phyloP scores from a whole-genome alignment of 257 asterid species.

The Salvia splendens region DNA sequence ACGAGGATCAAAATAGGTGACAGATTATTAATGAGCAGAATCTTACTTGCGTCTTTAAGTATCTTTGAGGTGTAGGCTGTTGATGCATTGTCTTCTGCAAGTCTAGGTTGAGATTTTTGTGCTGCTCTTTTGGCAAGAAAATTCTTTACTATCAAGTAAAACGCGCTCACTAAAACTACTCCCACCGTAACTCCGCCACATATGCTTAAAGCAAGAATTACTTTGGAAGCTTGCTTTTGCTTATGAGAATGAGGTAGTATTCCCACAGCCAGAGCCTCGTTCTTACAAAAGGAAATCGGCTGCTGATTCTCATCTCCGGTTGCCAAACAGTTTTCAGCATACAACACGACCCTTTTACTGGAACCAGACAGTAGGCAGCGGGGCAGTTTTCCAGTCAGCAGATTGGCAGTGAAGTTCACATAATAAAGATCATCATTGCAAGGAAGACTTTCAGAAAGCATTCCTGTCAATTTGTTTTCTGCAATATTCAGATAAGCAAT shows the following conservation, averaged over 20 bases:
- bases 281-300: conserved; percentile 64
- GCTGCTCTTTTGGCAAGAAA: conserved; percentile 44
- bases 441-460: conserved; percentile 56
- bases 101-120: conserved; percentile 40
- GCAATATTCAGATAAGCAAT: conserved; percentile 57
- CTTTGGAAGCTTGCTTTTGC: conserved; percentile 43
- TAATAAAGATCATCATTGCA: conserved; percentile 56
- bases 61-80: conserved; percentile 65
- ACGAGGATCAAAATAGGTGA: not conserved
- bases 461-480: conserved; percentile 71
- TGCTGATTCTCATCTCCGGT: conserved; percentile 53
- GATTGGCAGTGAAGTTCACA: conserved; percentile 72
- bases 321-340: conserved; percentile 61
- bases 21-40: not conserved
- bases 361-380: conserved; percentile 50
- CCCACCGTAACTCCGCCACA: conserved; percentile 57
- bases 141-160: conserved; percentile 43
- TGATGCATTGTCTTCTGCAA: conserved; percentile 49
- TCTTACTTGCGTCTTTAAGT: conserved; percentile 81
- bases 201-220: conserved; percentile 52
- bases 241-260: conserved; percentile 55
- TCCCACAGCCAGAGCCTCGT: conserved; percentile 84
- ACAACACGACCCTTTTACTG: conserved; percentile 41
- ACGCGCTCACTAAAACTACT: conserved; percentile 42
- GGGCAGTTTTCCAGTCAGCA: conserved; percentile 76